Evolutionary conservation across 83 land plant species (phyloP).

Genomic region (Larix sibirica): DNA sequence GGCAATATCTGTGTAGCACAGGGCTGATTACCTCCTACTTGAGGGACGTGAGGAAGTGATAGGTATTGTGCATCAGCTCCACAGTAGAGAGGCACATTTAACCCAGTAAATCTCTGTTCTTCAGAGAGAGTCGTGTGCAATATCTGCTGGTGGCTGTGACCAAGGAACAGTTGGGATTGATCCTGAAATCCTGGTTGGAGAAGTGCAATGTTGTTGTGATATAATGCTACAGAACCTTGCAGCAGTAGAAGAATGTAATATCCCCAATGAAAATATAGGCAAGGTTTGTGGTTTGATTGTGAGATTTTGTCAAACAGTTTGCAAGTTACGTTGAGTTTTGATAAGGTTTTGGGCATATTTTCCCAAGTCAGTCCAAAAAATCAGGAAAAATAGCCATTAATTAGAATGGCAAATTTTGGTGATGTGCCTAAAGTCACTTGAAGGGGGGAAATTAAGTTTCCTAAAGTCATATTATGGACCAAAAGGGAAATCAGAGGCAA

Average conservation of each 20-base stretch:
- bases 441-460: no score
- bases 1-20: constrained; percentile 96
- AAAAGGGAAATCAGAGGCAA: no score
- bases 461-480: no score
- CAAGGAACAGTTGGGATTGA: constrained; percentile 95
- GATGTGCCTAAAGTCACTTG: no score
- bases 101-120: constrained; percentile 70
- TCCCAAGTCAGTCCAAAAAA: no score
- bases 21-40: constrained; percentile 84
- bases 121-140: constrained; percentile 75
- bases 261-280: no score
- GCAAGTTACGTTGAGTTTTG: no score
- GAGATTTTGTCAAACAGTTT: no score
- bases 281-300: no score
- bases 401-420: no score
- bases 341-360: no score
- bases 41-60: constrained; percentile 72
- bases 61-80: constrained; percentile 69
- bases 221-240: constrained; percentile 84
- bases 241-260: constrained; percentile 87
- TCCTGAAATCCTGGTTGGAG: constrained; percentile 84
- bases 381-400: no score
- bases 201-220: constrained; percentile 84
- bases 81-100: constrained; percentile 55
- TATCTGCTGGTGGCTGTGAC: constrained; percentile 78